Percentiles rank a stretch among this genome's conserved stretches.
Evolutionary conservation across 306 rosid genomes (phyloP).

Genomic region (Prunus padus): DNA sequence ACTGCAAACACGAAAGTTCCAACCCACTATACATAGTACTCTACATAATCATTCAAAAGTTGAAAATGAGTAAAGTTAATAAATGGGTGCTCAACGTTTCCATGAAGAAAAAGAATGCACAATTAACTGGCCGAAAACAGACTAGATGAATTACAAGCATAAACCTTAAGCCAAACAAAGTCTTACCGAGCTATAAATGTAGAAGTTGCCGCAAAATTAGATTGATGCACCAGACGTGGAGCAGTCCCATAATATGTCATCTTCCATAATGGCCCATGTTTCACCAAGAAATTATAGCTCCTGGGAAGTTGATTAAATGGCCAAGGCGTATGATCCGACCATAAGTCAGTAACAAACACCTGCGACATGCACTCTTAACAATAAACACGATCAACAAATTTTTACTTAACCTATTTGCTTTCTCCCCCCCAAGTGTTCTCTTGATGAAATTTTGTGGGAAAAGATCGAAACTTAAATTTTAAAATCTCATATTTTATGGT

Average conservation of each 20-base stretch:
- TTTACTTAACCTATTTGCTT: neutral
- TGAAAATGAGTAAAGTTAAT: neutral
- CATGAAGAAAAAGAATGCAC: neutral
- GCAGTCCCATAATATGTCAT: constrained; percentile 88
- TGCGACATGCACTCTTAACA: constrained; percentile 39
- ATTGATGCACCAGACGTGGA: constrained; percentile 85
- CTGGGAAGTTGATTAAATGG: constrained; percentile 95
- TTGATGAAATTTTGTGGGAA: neutral
- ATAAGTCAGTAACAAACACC: constrained; percentile 94
- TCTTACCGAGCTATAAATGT: constrained; percentile 92
- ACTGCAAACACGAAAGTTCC: neutral
- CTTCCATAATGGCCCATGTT: constrained; percentile 86
- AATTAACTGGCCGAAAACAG: neutral
- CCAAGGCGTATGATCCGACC: constrained; percentile 99
- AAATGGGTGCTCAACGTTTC: neutral
- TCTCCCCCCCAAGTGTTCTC: neutral
- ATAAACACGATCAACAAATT: constrained; percentile 25
- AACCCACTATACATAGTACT: neutral
- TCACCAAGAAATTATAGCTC: constrained; percentile 96
- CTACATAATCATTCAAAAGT: neutral
- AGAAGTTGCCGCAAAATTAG: constrained; percentile 88
- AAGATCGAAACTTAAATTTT: neutral
- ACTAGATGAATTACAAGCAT: neutral
- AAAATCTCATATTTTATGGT: neutral
- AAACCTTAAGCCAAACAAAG: constrained; percentile 1